Evolutionary conservation across 2,329 filamentous ascomycete genomes (phyloP).

Genomic region (Sporothrix dimorphospora): DNA sequence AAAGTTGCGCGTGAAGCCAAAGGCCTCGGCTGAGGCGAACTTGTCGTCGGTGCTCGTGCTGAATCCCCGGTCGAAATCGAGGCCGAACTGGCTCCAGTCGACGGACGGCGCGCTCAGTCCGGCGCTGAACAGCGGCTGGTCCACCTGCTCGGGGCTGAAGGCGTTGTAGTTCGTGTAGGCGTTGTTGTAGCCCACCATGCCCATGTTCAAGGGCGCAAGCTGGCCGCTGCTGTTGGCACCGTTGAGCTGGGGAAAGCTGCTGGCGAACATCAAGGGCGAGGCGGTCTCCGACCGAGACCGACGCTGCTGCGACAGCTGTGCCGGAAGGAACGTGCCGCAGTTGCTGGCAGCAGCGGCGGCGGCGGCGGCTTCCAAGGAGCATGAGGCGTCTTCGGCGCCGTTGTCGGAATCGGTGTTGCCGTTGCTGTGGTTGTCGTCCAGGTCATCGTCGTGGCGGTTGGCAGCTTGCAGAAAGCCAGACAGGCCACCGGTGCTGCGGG

Average conservation of each 20-base stretch:
- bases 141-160: conserved; percentile 55
- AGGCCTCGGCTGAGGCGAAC: conserved; percentile 55
- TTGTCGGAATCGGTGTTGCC: conserved; percentile 30
- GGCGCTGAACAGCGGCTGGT: conserved; percentile 64
- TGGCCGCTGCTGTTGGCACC: conserved; percentile 47
- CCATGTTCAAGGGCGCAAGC: conserved; percentile 62
- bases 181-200: conserved; percentile 56
- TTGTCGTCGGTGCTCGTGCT: conserved; percentile 51
- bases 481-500: conserved; percentile 56
- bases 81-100: conserved; percentile 57
- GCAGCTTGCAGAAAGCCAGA: conserved; percentile 38
- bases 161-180: conserved; percentile 45
- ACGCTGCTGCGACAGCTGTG: conserved; percentile 46
- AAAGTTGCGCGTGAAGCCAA: conserved; percentile 59
- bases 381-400: conserved; percentile 29
- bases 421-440: conserved; percentile 36
- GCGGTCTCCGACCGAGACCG: conserved; percentile 64
- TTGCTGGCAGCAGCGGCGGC: conserved; percentile 43
- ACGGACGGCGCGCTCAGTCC: conserved; percentile 60
- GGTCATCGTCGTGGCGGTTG: conserved; percentile 42
- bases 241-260: conserved; percentile 30
- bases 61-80: conserved; percentile 48
- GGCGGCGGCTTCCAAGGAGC: conserved; percentile 31
- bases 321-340: conserved; percentile 22
- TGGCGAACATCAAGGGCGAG: conserved; percentile 60